Evolutionary conservation across 2,329 filamentous ascomycete genomes (phyloP).

Genomic region (Didymellaceae sp.): DNA sequence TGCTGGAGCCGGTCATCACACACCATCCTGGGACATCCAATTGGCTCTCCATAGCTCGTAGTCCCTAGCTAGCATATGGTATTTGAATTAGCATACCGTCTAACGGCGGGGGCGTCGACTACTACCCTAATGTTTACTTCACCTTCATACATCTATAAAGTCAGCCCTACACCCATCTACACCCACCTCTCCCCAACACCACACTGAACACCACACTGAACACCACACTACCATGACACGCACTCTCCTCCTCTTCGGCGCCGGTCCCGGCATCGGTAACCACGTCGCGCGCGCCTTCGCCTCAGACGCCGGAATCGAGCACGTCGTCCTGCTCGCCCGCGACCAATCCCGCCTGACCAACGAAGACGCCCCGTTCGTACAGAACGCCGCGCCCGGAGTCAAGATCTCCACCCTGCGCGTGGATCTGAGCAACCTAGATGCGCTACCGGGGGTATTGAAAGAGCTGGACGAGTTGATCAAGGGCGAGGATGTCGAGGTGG

Average conservation of each 20-base stretch:
- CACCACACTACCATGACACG: slow-evolving; percentile 19
- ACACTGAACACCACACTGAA: not conserved
- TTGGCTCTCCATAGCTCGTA: too few species aligned
- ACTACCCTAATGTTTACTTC: too few species aligned
- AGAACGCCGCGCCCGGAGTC: slow-evolving; percentile 34
- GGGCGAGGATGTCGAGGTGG: slow-evolving; percentile 52
- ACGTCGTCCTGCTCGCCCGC: slow-evolving; percentile 58
- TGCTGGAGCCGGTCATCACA: too few species aligned
- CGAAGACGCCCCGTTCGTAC: slow-evolving; percentile 44
- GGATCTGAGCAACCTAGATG: slow-evolving; percentile 53
- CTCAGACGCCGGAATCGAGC: slow-evolving; percentile 51
- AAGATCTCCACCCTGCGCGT: slow-evolving; percentile 54
- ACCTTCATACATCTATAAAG: too few species aligned
- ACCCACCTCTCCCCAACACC: not conserved
- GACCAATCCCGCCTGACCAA: slow-evolving; percentile 50
- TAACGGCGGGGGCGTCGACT: too few species aligned
- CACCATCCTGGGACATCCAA: too few species aligned
- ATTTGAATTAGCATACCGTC: too few species aligned
- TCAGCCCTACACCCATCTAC: not conserved
- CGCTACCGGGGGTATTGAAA: slow-evolving; percentile 49
- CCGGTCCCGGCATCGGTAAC: slow-evolving; percentile 58
- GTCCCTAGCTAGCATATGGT: too few species aligned
- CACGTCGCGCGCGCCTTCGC: slow-evolving; percentile 52
- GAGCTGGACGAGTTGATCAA: slow-evolving; percentile 48
- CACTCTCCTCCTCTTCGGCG: slow-evolving; percentile 53